Conservation (phyloP, 768 basidiomycete genomes). For the Lentinula boryana region DNA sequence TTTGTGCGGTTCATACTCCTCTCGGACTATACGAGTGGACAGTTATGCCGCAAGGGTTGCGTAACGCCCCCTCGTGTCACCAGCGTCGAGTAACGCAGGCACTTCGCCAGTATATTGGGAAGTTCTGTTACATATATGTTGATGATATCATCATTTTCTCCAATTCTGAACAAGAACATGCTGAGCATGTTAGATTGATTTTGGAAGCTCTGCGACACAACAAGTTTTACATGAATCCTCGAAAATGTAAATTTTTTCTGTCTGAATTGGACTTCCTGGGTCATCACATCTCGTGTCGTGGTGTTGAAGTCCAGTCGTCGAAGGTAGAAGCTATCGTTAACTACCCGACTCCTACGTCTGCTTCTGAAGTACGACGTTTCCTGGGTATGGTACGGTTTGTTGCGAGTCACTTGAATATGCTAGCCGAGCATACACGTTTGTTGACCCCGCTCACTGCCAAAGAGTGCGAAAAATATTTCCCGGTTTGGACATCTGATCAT, state of each 20-base stretch:
- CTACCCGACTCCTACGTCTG: constrained; percentile 14
- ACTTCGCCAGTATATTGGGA: constrained; percentile 22
- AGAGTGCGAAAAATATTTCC: constrained; percentile 11
- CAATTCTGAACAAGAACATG: constrained; percentile 16
- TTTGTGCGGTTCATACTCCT: neutral
- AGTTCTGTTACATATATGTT: constrained; percentile 28
- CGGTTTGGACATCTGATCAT: constrained; percentile 17
- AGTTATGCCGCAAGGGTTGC: constrained; percentile 17
- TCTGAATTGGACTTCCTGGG: constrained; percentile 13
- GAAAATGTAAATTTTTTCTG: constrained; percentile 15
- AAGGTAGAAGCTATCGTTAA: constrained; percentile 16
- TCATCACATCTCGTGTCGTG: constrained; percentile 16
- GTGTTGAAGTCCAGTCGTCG: constrained; percentile 14
- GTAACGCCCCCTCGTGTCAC: constrained; percentile 22
- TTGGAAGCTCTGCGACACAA: constrained; percentile 6
- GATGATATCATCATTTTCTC: constrained; percentile 28
- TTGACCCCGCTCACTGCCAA: constrained; percentile 15
- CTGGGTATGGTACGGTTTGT: constrained; percentile 19
- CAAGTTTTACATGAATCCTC: constrained; percentile 15
- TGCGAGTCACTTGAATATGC: constrained; percentile 7
- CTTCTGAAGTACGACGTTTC: constrained; percentile 13
- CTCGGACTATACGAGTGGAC: constrained; percentile 10
- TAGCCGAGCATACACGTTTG: constrained; percentile 13
- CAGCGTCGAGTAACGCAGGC: constrained; percentile 19
- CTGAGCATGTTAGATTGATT: constrained; percentile 9